Conservation (phyloP, 1,139 yeast species). For the Taiozyma sp. region DNA sequence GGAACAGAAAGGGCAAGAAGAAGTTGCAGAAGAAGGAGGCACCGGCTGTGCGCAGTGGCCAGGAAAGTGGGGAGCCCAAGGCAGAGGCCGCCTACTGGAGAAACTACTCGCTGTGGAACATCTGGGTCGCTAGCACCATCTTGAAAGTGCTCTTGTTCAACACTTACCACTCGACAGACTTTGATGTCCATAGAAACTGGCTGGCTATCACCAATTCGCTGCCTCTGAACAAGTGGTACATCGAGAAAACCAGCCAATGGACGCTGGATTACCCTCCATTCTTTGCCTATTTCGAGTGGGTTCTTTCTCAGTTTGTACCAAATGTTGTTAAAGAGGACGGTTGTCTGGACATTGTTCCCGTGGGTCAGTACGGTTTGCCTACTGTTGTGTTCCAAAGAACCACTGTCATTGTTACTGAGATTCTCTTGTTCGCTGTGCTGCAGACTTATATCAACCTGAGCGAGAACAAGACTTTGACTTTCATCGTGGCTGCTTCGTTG, state of each 20-base stretch:
- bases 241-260: constrained; percentile 86
- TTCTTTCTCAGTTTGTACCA: constrained; percentile 70
- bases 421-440: constrained; percentile 62
- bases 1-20: background rate
- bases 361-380: constrained; percentile 68
- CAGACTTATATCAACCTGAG: constrained; percentile 67
- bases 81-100: constrained; percentile 10
- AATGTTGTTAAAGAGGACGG: constrained; percentile 62
- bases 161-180: constrained; percentile 79
- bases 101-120: constrained; percentile 53
- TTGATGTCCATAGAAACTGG: constrained; percentile 98
- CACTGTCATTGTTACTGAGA: constrained; percentile 77
- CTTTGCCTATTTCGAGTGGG: constrained; percentile 92
- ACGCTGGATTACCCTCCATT: constrained; percentile 97
- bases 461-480: constrained; percentile 40
- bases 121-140: constrained; percentile 57
- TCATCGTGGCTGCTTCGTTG: constrained; percentile 78
- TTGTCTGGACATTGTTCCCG: constrained; percentile 63
- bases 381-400: constrained; percentile 78
- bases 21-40: background rate
- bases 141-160: constrained; percentile 47
- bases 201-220: constrained; percentile 81
- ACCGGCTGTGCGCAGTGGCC: background rate
- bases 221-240: constrained; percentile 80
- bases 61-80: background rate